Percentiles rank a stretch among this genome's conserved stretches.
phyloP scores from a whole-genome alignment of 2,329 filamentous ascomycete genomes.

The Incumbomyces lentus region DNA sequence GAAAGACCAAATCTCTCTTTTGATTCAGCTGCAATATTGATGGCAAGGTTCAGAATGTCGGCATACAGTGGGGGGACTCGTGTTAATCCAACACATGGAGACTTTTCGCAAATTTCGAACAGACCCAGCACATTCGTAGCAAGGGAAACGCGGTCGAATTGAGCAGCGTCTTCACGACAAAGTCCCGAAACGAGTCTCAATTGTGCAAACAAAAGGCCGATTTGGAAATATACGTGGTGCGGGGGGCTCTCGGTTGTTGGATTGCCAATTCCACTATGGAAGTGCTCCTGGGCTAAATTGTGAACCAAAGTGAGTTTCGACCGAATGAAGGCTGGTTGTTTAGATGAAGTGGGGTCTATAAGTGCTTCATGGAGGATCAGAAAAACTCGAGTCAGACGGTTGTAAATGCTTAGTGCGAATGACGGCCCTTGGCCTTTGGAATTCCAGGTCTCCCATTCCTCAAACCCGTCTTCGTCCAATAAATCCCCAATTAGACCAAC shows the following conservation, averaged over 20 bases:
- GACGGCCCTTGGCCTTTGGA: constrained; percentile 31
- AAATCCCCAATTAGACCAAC: constrained; percentile 25
- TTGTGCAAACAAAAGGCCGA: constrained; percentile 3
- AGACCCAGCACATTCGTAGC: neutral
- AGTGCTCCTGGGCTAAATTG: constrained; percentile 2
- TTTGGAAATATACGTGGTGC: constrained; percentile 9
- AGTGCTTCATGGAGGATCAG: constrained; percentile 13
- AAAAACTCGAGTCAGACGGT: constrained; percentile 35
- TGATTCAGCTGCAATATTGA: neutral
- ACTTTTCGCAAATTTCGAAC: constrained; percentile 4
- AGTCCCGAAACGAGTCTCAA: neutral
- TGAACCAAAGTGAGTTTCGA: constrained; percentile 1
- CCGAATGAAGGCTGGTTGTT: neutral
- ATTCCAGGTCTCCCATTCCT: constrained; percentile 65
- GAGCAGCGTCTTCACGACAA: neutral
- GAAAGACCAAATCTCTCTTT: neutral
- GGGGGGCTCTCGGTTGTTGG: constrained; percentile 1
- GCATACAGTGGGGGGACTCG: constrained; percentile 3
- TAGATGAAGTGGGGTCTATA: neutral
- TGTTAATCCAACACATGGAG: neutral
- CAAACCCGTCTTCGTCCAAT: constrained; percentile 55
- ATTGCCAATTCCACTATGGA: neutral
- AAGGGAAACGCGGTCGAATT: neutral
- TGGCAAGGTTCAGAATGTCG: constrained; percentile 1
- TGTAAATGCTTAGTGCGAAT: constrained; percentile 44